Percentiles rank a stretch among this genome's conserved stretches.
These are phyloP conservation scores for Diddensiella transvaalensis DNA, from an alignment of 805 yeast genomes.

Conservation along the genomic window DNA sequence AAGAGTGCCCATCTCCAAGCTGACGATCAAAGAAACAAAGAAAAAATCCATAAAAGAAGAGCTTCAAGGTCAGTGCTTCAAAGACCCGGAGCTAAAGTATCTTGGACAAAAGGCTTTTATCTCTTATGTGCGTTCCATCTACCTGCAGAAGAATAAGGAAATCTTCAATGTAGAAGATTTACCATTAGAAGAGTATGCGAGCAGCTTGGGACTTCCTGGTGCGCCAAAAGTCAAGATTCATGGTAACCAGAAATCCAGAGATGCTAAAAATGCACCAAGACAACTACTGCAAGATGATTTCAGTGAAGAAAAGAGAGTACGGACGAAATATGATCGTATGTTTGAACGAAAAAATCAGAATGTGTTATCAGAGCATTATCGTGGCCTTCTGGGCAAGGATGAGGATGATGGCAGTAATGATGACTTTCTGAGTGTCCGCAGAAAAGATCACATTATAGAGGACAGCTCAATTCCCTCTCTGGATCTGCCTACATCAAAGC, in stretches of 20 bases:
- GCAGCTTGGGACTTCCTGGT: conserved; percentile 88
- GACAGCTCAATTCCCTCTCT: conserved; percentile 49
- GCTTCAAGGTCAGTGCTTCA: conserved; percentile 84
- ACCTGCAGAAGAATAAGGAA: conserved; percentile 81
- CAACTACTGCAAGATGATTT: conserved; percentile 62
- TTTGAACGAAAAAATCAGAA: conserved; percentile 92
- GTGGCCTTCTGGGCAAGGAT: conserved; percentile 47
- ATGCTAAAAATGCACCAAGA: conserved; percentile 77
- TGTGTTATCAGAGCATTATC: conserved; percentile 83
- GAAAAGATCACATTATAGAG: conserved; percentile 66
- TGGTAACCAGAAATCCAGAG: conserved; percentile 52
- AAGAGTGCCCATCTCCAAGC: conserved; percentile 64
- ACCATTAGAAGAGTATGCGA: conserved; percentile 79
- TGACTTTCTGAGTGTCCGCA: conserved; percentile 77
- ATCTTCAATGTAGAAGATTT: conserved; percentile 74
- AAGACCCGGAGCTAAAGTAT: conserved; percentile 87
- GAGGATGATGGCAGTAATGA: conserved; percentile 56
- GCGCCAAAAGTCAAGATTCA: conserved; percentile 86
- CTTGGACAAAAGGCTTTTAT: conserved; percentile 94
- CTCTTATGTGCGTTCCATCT: conserved; percentile 81
- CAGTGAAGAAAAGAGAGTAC: conserved; percentile 58
- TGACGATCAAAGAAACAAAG: conserved; percentile 72
- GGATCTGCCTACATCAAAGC: conserved; percentile 69
- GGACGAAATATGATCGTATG: conserved; percentile 93
- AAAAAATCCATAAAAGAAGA: conserved; percentile 73